A percentile compares a stretch with the other conserved stretches of the same genome.
Evolutionary conservation across 1,284 basidiomycete species (phyloP).

Genomic region (Grifola frondosa): DNA sequence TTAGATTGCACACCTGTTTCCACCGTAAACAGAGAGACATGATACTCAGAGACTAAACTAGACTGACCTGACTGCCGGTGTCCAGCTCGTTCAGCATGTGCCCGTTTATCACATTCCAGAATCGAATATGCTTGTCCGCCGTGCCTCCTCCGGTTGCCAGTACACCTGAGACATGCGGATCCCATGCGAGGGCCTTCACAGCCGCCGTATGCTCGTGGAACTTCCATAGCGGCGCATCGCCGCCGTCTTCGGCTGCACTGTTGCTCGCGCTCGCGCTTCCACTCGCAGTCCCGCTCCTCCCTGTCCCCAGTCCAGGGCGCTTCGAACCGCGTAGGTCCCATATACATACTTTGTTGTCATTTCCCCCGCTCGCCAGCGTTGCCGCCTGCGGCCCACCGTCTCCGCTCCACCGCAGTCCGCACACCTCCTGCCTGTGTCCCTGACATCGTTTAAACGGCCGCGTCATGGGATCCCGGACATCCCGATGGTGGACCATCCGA

Average conservation of each 20-base stretch:
- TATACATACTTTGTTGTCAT: constrained; percentile 98
- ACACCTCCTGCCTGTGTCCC: constrained; percentile 94
- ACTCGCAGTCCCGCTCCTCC: constrained; percentile 28
- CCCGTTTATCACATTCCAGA: constrained; percentile 94
- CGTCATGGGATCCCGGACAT: constrained; percentile 74
- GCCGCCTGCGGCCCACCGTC: constrained; percentile 43
- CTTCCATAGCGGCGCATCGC: constrained; percentile 79
- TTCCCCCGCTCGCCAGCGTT: constrained; percentile 87
- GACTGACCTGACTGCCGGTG: constrained; percentile 86
- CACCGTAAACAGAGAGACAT: constrained; percentile 5
- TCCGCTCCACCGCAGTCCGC: constrained; percentile 91
- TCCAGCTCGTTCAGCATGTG: constrained; percentile 84
- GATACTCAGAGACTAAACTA: not conserved
- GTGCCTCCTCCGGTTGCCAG: constrained; percentile 98
- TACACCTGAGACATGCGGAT: constrained; percentile 89
- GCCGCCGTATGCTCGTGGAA: constrained; percentile 97
- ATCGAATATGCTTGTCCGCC: constrained; percentile 95
- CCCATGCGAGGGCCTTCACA: constrained; percentile 98
- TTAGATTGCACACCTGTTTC: constrained; percentile 97
- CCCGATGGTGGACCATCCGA: constrained; percentile 87
- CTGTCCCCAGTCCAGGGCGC: constrained; percentile 37
- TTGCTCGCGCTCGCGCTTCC: constrained; percentile 23
- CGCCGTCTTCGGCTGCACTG: constrained; percentile 40
- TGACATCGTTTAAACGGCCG: constrained; percentile 78
- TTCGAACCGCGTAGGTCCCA: constrained; percentile 81